These are phyloP conservation scores for Melampsora americana DNA, from an alignment of 1,284 basidiomycete genomes.

Conservation along the genomic window DNA sequence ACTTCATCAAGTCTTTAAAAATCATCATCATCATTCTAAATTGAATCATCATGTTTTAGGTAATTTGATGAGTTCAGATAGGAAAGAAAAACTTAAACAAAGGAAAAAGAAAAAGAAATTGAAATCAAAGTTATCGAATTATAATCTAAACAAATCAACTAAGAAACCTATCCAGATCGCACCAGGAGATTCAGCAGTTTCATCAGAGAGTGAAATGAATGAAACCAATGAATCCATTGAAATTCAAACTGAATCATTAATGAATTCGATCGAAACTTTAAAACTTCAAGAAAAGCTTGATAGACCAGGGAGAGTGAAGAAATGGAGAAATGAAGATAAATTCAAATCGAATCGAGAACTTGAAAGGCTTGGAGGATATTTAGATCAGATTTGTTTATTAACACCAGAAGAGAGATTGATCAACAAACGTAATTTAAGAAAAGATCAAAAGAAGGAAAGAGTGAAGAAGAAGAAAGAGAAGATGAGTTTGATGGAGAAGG, in stretches of 20 bases:
- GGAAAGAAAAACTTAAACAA: constrained; percentile 32
- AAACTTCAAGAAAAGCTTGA: too few relatives aligned
- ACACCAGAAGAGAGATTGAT: constrained; percentile 33
- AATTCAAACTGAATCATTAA: neutral
- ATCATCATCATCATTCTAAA: too few relatives aligned
- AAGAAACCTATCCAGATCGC: constrained; percentile 16
- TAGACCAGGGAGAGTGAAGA: neutral
- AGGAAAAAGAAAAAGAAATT: constrained; percentile 39
- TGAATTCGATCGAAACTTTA: too few relatives aligned
- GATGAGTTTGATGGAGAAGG: neutral
- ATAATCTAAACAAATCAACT: neutral
- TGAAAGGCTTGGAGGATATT: constrained; percentile 1
- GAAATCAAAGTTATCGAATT: constrained; percentile 15
- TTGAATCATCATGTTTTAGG: constrained; percentile 3
- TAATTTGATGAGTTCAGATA: constrained; percentile 12
- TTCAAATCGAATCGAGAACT: neutral
- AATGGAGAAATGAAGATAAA: constrained; percentile 23
- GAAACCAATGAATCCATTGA: neutral
- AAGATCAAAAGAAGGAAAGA: constrained; percentile 21
- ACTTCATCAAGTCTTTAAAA: too few relatives aligned
- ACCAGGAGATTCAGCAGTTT: constrained; percentile 41
- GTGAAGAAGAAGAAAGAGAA: constrained; percentile 2
- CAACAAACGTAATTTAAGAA: constrained; percentile 19
- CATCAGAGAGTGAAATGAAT: constrained; percentile 32
- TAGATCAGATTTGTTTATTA: constrained; percentile 36